Evolutionary conservation across 257 asterid species (phyloP).

Genomic region (Nicotiana noctiflora): DNA sequence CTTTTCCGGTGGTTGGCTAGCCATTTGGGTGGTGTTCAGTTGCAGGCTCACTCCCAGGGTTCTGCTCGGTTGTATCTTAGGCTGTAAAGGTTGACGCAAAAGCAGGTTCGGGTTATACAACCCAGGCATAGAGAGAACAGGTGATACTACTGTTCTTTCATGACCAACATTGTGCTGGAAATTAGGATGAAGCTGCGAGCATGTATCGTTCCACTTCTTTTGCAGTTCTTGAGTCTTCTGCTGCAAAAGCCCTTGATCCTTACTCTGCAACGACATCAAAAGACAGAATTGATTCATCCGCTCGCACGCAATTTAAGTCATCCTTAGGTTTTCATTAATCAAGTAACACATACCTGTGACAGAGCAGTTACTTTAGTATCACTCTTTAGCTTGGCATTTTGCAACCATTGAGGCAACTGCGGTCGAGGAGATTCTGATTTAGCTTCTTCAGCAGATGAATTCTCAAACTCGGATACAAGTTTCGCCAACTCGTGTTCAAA

Average conservation of each 20-base stretch:
- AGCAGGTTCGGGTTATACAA: conserved; percentile 47
- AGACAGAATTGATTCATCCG: neutral
- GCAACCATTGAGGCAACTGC: conserved; percentile 77
- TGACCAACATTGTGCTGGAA: conserved; percentile 40
- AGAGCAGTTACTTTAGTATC: conserved; percentile 38
- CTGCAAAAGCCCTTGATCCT: conserved; percentile 47
- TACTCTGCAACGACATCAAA: conserved; percentile 31
- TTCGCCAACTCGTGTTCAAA: conserved; percentile 52
- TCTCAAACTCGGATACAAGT: conserved; percentile 44
- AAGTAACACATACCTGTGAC: conserved; percentile 33
- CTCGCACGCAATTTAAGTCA: neutral
- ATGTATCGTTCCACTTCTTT: conserved; percentile 68
- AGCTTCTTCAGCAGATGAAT: conserved; percentile 46
- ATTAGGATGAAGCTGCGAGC: conserved; percentile 66
- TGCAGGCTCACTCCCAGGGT: conserved; percentile 37
- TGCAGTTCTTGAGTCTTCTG: conserved; percentile 61
- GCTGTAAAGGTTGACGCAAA: conserved; percentile 45
- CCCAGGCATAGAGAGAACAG: conserved; percentile 33
- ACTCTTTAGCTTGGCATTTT: conserved; percentile 42
- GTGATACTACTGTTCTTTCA: conserved; percentile 29
- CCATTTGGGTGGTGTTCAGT: conserved; percentile 33
- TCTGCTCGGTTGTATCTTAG: conserved; percentile 33
- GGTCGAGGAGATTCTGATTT: conserved; percentile 34
- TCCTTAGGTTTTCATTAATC: neutral
- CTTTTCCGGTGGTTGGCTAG: conserved; percentile 7